Evolutionary conservation across 2,329 filamentous ascomycete genomes (phyloP).

Genomic region (Pseudocercospora eumusae): DNA sequence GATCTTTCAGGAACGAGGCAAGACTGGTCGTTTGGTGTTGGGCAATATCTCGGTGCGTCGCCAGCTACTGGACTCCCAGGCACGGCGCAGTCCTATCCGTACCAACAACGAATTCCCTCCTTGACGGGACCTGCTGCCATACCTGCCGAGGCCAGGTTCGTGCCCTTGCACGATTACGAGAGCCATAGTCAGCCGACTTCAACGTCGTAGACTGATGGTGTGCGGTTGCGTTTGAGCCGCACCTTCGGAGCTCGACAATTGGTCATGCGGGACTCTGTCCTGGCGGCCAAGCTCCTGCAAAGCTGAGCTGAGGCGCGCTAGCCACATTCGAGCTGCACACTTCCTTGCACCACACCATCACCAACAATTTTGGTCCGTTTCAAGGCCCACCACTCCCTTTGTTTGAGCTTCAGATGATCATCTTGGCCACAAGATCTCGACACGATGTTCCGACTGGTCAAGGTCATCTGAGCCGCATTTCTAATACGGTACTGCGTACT

Average conservation of each 20-base stretch:
- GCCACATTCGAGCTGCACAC: constrained; percentile 18
- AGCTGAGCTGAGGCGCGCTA: constrained; percentile 16
- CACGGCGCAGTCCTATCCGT: constrained; percentile 35
- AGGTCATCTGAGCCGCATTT: constrained; percentile 28
- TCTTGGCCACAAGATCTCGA: constrained; percentile 24
- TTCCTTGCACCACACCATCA: constrained; percentile 29
- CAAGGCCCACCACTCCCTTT: constrained; percentile 29
- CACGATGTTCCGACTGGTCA: constrained; percentile 22
- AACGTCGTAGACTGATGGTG: constrained; percentile 29
- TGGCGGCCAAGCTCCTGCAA: constrained; percentile 16
- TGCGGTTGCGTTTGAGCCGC: constrained; percentile 28
- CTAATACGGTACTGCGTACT: constrained; percentile 17
- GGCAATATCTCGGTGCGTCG: constrained; percentile 32
- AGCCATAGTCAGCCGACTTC: constrained; percentile 38
- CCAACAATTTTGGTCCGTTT: constrained; percentile 19
- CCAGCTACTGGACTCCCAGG: constrained; percentile 37
- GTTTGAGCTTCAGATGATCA: constrained; percentile 27
- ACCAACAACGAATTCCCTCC: constrained; percentile 35
- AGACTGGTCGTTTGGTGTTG: constrained; percentile 32
- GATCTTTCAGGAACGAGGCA: constrained; percentile 35
- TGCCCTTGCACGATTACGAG: constrained; percentile 41
- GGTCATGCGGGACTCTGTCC: constrained; percentile 25
- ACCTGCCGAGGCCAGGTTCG: constrained; percentile 36
- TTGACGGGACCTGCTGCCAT: constrained; percentile 33
- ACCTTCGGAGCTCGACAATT: constrained; percentile 19